Evolutionary conservation across 208 protist species (phyloP).

Genomic region (Tritrichomonas foetus): DNA sequence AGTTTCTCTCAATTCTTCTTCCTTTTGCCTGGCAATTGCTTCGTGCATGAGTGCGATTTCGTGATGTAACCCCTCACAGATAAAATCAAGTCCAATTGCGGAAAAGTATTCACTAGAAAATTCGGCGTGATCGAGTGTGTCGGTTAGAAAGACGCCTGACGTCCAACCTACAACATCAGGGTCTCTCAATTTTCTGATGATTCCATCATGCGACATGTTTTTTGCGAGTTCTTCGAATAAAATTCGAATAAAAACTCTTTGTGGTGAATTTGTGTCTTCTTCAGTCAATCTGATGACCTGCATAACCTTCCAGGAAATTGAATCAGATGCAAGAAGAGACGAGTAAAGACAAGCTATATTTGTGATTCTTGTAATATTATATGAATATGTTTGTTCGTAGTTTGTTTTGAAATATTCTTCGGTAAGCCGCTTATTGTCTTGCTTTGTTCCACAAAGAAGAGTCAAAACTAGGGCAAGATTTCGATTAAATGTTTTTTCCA

Average conservation of each 20-base stretch:
- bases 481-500: neutral
- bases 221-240: neutral
- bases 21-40: neutral
- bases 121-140: constrained; percentile 1
- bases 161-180: neutral
- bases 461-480: neutral
- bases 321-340: neutral
- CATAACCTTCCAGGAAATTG: neutral
- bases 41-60: neutral
- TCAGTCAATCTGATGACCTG: neutral
- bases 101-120: neutral
- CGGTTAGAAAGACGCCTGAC: neutral
- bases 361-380: neutral
- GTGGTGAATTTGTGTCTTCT: constrained; percentile 27
- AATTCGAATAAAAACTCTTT: neutral
- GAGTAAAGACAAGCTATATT: constrained; percentile 11
- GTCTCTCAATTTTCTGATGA: neutral
- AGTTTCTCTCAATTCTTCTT: neutral
- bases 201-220: neutral
- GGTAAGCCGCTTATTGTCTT: neutral
- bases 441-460: neutral
- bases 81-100: neutral
- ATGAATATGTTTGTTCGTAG: neutral
- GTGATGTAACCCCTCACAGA: neutral
- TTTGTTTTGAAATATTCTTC: neutral